Evolutionary conservation across 257 asterid genomes (phyloP).

Genomic region (Pogostemon cablin): DNA sequence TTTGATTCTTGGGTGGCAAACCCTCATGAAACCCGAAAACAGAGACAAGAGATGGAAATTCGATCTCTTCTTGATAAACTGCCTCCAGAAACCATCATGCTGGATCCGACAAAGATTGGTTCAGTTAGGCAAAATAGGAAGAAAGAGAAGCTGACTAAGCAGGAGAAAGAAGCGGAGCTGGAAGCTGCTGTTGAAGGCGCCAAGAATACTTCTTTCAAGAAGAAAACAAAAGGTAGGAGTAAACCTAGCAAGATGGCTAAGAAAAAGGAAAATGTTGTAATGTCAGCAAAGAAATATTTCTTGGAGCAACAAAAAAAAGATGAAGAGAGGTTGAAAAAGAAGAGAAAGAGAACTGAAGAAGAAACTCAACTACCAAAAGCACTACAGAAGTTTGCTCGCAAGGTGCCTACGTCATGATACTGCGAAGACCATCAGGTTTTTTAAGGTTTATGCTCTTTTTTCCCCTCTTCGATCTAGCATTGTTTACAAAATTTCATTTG

Average conservation of each 20-base stretch:
- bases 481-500: slow-evolving; percentile 1
- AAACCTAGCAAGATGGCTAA: slow-evolving; percentile 74
- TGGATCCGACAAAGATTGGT: slow-evolving; percentile 92
- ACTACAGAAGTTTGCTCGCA: slow-evolving; percentile 64
- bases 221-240: slow-evolving; percentile 91
- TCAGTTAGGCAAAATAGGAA: slow-evolving; percentile 59
- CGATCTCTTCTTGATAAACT: slow-evolving; percentile 85
- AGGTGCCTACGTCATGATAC: slow-evolving; percentile 42
- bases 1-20: slow-evolving; percentile 91
- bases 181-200: slow-evolving; percentile 74
- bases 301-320: slow-evolving; percentile 47
- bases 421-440: not conserved
- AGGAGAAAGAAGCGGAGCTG: slow-evolving; percentile 61
- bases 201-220: slow-evolving; percentile 51
- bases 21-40: slow-evolving; percentile 83
- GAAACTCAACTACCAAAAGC: slow-evolving; percentile 63
- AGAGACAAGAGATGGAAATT: slow-evolving; percentile 86
- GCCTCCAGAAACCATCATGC: slow-evolving; percentile 95
- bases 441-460: not conserved
- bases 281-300: slow-evolving; percentile 66
- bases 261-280: slow-evolving; percentile 74
- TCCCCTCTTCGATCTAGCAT: not conserved
- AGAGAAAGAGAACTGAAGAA: slow-evolving; percentile 60
- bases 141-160: slow-evolving; percentile 52
- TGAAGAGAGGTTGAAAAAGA: slow-evolving; percentile 42